Percentiles rank a stretch among this genome's conserved stretches.
Evolutionary conservation across 148 eudicot species (phyloP).

Genomic region (Polygonum aviculare): DNA sequence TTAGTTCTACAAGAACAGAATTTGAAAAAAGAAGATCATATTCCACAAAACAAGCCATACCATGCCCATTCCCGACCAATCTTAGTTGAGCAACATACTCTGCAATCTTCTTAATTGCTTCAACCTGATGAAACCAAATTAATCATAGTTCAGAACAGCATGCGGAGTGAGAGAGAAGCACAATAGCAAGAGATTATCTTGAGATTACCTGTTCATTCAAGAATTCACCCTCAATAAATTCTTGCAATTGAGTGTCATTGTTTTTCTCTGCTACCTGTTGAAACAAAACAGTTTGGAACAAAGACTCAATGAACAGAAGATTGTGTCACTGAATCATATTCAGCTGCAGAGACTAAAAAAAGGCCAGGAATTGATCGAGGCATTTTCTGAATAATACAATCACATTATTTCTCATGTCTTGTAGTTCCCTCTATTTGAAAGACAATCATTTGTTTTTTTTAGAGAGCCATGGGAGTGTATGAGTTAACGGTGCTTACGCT

Average conservation of each 20-base stretch:
- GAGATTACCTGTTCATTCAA: conserved; percentile 60
- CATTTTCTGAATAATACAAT: background rate
- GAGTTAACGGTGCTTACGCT: conserved; percentile 33
- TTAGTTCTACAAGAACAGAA: background rate
- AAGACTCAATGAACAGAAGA: background rate
- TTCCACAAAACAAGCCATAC: conserved; percentile 24
- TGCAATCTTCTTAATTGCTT: conserved; percentile 76
- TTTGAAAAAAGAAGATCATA: too few relatives aligned
- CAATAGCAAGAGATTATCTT: background rate
- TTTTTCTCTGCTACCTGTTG: conserved; percentile 56
- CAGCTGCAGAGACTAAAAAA: background rate
- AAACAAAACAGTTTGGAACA: background rate
- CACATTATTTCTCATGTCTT: too few relatives aligned
- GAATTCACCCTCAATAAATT: conserved; percentile 65
- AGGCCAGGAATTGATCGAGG: background rate
- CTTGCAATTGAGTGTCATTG: conserved; percentile 69
- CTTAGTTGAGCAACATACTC: conserved; percentile 75
- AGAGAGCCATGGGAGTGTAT: background rate
- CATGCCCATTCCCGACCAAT: conserved; percentile 83
- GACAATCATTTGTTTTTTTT: background rate
- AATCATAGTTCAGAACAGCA: background rate
- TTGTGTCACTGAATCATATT: background rate
- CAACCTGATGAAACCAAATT: conserved; percentile 34
- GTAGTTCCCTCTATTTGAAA: background rate
- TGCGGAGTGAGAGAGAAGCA: background rate